These are phyloP conservation scores for Penicillium glabrum DNA, from an alignment of 2,329 filamentous ascomycete genomes.

Conservation along the genomic window DNA sequence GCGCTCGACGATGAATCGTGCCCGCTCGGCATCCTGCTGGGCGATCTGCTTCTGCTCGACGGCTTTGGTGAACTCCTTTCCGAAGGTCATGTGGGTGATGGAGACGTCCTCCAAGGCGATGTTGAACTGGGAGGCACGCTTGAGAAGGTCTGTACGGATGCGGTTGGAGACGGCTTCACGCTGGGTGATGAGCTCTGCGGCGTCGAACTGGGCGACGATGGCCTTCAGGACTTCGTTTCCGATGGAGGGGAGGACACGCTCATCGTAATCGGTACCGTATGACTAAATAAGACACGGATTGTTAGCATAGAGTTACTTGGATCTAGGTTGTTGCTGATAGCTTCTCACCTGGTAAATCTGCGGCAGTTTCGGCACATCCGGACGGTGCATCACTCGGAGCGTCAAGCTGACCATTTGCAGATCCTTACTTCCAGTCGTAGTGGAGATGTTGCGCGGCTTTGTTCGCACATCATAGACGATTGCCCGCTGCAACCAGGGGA, in stretches of 20 bases:
- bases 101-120: conserved; percentile 98
- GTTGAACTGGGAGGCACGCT: conserved; percentile 95
- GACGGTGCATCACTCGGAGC: conserved; percentile 88
- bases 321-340: background rate
- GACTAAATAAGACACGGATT: conserved; percentile 60
- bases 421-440: conserved; percentile 97
- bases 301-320: background rate
- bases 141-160: conserved; percentile 88
- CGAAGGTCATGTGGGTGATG: conserved; percentile 99
- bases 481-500: conserved; percentile 93
- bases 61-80: conserved; percentile 96
- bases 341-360: conserved; percentile 89
- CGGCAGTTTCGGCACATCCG: conserved; percentile 86
- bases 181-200: conserved; percentile 97
- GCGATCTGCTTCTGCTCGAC: conserved; percentile 99
- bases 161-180: conserved; percentile 94
- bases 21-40: conserved; percentile 96
- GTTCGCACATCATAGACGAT: conserved; percentile 97
- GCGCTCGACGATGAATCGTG: conserved; percentile 96
- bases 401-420: conserved; percentile 99
- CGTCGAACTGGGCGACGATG: conserved; percentile 98
- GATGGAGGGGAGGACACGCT: conserved; percentile 96
- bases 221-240: conserved; percentile 99
- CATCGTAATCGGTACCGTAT: conserved; percentile 97
- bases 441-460: conserved; percentile 95